Evolutionary conservation across 2,329 filamentous ascomycete genomes (phyloP).

Genomic region (Hymenoscyphus linearis): DNA sequence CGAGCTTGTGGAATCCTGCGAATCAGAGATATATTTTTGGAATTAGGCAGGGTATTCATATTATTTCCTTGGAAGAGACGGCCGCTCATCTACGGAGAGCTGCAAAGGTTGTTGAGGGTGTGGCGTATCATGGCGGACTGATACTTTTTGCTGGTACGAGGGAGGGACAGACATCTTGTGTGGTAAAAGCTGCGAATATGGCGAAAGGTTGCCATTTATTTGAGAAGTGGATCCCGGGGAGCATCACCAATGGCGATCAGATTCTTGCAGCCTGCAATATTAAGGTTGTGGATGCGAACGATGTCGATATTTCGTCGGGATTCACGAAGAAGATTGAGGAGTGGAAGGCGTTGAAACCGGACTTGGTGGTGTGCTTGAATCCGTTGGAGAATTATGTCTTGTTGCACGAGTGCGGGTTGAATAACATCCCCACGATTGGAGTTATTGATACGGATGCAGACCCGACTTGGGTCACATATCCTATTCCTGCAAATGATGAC

Average conservation of each 20-base stretch:
- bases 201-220: slow-evolving; percentile 83
- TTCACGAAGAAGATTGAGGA: slow-evolving; percentile 62
- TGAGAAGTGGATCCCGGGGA: slow-evolving; percentile 85
- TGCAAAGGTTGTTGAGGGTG: slow-evolving; percentile 85
- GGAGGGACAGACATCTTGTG: slow-evolving; percentile 71
- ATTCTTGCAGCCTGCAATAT: slow-evolving; percentile 67
- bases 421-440: slow-evolving; percentile 89
- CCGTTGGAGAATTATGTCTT: slow-evolving; percentile 87
- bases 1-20: slow-evolving; percentile 86
- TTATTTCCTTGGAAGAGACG: slow-evolving; percentile 86
- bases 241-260: slow-evolving; percentile 87
- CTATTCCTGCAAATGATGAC: slow-evolving; percentile 95
- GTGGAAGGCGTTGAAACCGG: slow-evolving; percentile 68
- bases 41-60: slow-evolving; percentile 80
- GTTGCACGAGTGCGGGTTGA: slow-evolving; percentile 83
- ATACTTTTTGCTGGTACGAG: slow-evolving; percentile 90
- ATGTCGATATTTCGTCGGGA: slow-evolving; percentile 49
- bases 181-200: slow-evolving; percentile 75
- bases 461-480: slow-evolving; percentile 91
- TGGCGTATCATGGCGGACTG: slow-evolving; percentile 74
- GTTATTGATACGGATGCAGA: slow-evolving; percentile 91
- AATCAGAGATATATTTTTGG: slow-evolving; percentile 95
- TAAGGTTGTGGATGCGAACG: slow-evolving; percentile 72
- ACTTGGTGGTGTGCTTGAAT: slow-evolving; percentile 89
- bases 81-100: slow-evolving; percentile 87